Base-by-base conservation (phyloP, 495 filamentous ascomycete genomes). In the Penicillium daleae region DNA sequence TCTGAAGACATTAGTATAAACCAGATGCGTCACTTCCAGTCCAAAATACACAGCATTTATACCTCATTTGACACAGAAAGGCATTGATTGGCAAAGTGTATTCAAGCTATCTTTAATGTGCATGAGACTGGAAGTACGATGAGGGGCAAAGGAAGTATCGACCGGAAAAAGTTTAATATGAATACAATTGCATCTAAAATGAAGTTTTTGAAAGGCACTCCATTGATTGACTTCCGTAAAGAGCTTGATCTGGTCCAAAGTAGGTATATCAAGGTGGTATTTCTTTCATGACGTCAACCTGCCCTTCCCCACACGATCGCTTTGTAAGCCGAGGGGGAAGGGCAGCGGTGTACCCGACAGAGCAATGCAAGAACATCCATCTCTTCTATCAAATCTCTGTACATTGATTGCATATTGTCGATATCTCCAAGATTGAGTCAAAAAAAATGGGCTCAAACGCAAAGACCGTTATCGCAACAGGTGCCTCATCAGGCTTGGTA, bases 401-500 rank as follows among this genome's bases (percentile, higher is more conserved):
- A 46, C 8, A 46, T 46, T 46, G 6, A n/a, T 42, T 42, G 40
- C 40, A 13, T 22, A 46, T 46, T 24, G 42, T 46, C 42, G 12
- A 46, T 46, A 46, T 22, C 9, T 24, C 19, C 9, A 10, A 19
- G 12, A 3, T 24, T 9, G 7, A 24, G 24, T n/a, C n/a, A 52
- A 32, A 3, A 13, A 21, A 21, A 21, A 54, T 54, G 51, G 7
- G 27, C 13, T 6, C 29, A 6, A 42, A 42, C 37, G 32, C 53
- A 33, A 71, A 70, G 44, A 72, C 61, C 19, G 60, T 74, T 19
- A 60, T 74, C 39, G 69, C 71, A 2, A 74, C 71, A 8, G 71
- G 71, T 39, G 57, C 69, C n/a, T 74, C 71, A 0, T 74, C 71
- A 1, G 71, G 71, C 57, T 55, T 74, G 61, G 71, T 74, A 65